A percentile compares a stretch with the other conserved stretches of the same genome.
Evolutionary conservation across 2,329 filamentous ascomycete genomes (phyloP).

Genomic region (Trichothecium sympodiale): DNA sequence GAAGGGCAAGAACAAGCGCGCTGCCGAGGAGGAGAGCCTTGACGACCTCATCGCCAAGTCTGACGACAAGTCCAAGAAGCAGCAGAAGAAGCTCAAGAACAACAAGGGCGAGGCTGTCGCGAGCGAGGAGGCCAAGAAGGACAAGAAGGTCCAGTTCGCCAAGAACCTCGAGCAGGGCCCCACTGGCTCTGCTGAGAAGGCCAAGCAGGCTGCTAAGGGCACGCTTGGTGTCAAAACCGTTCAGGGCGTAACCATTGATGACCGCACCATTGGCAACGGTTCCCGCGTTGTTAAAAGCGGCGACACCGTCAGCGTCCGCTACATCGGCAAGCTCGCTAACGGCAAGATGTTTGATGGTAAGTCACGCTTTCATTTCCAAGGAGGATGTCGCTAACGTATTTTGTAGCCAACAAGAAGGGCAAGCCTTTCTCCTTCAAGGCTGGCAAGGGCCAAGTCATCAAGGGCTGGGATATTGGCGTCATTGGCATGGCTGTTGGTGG

Average conservation of each 20-base stretch:
- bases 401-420: conserved; percentile 90
- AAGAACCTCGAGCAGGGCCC: conserved; percentile 98
- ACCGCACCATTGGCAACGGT: conserved; percentile 85
- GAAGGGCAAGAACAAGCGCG: conserved; percentile 89
- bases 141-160: conserved; percentile 98
- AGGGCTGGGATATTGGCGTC: conserved; percentile 95
- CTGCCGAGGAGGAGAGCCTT: conserved; percentile 66
- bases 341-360: conserved; percentile 91
- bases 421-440: conserved; percentile 96
- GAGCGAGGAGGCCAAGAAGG: conserved; percentile 50
- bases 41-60: conserved; percentile 77
- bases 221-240: conserved; percentile 64
- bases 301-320: conserved; percentile 84
- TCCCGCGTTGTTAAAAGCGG: conserved; percentile 72
- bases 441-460: conserved; percentile 91
- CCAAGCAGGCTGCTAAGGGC: conserved; percentile 28
- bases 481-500: conserved; percentile 86
- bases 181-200: conserved; percentile 52
- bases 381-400: conserved; percentile 10
- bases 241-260: conserved; percentile 84
- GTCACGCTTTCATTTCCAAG: conserved; percentile 20
- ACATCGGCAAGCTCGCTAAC: conserved; percentile 93
- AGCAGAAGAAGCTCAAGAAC: conserved; percentile 97
- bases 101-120: conserved; percentile 83
- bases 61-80: conserved; percentile 83